phyloP scores from a whole-genome alignment of 164 flowering plant genomes.

The Annona squamosa region DNA sequence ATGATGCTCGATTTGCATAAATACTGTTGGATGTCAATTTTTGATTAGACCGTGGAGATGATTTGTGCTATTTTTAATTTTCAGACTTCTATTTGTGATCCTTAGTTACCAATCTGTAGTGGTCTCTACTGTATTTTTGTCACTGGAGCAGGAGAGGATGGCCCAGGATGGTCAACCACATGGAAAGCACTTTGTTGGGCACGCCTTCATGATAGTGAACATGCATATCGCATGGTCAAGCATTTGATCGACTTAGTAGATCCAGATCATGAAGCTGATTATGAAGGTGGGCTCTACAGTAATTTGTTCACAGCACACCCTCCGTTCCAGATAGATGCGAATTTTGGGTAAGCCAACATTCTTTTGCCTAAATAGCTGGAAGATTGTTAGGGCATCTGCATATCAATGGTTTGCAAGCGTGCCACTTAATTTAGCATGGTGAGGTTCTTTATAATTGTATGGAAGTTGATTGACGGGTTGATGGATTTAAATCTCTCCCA shows the following conservation, averaged over 20 bases:
- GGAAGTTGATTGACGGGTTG: background rate
- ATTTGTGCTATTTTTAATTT: background rate
- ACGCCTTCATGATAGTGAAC: constrained; percentile 65
- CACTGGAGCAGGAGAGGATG: constrained; percentile 65
- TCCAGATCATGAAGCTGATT: constrained; percentile 53
- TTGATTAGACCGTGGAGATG: background rate
- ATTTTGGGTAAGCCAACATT: constrained; percentile 61
- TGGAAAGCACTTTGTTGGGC: constrained; percentile 91
- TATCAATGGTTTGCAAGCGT: background rate
- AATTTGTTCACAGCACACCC: constrained; percentile 92
- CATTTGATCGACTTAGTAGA: constrained; percentile 72
- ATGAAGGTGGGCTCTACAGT: constrained; percentile 83
- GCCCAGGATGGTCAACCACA: constrained; percentile 96
- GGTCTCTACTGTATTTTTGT: background rate
- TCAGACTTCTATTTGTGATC: background rate
- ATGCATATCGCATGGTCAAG: constrained; percentile 80
- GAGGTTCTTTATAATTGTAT: too few relatives aligned
- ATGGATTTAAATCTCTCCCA: background rate
- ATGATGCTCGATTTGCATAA: too few relatives aligned
- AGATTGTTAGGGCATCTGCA: background rate
- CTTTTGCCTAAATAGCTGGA: background rate
- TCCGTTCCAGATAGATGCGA: constrained; percentile 86
- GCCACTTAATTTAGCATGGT: background rate
- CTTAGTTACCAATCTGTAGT: background rate
- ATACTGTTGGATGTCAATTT: background rate